Percentiles rank a stretch among this genome's conserved stretches.
Evolutionary conservation across 2,329 filamentous ascomycete species (phyloP).

Genomic region (Dactylellina sp.): DNA sequence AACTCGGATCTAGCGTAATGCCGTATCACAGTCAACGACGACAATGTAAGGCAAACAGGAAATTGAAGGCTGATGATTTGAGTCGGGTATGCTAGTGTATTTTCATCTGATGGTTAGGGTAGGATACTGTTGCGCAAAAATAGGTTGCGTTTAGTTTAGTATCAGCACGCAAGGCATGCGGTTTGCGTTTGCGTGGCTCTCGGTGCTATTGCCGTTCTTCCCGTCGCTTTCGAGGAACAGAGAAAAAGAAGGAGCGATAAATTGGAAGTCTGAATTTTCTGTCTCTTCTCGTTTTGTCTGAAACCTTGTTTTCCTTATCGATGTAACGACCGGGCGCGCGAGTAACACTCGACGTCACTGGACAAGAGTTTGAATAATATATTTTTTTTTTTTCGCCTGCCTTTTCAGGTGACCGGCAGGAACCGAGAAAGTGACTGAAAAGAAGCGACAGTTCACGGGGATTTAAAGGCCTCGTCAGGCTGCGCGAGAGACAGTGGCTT

Average conservation of each 20-base stretch:
- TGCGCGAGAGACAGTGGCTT: not conserved
- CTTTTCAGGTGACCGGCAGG: conserved; percentile 49
- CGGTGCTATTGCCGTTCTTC: conserved; percentile 31
- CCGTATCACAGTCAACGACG: conserved; percentile 20
- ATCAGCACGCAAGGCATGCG: conserved; percentile 7
- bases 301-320: conserved; percentile 31
- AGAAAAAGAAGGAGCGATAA: conserved; percentile 26
- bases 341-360: conserved; percentile 46
- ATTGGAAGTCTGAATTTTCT: conserved; percentile 49
- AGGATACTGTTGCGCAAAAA: conserved; percentile 36
- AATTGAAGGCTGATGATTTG: not conserved
- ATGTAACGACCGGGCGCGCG: conserved; percentile 28
- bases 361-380: conserved; percentile 21
- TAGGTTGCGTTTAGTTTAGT: conserved; percentile 30
- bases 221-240: conserved; percentile 23
- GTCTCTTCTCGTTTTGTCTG: conserved; percentile 19
- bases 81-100: not conserved
- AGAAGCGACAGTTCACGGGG: conserved; percentile 35
- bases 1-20: conserved; percentile 37
- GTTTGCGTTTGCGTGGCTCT: conserved; percentile 24
- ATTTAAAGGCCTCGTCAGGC: conserved; percentile 27
- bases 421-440: conserved; percentile 42
- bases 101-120: conserved; percentile 3
- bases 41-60: conserved; percentile 22
- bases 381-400: conserved; percentile 12